A percentile compares a stretch with the other conserved stretches of the same genome.
Evolutionary conservation across 208 protist genomes (phyloP).

Genomic region (Crithidia expoeki): DNA sequence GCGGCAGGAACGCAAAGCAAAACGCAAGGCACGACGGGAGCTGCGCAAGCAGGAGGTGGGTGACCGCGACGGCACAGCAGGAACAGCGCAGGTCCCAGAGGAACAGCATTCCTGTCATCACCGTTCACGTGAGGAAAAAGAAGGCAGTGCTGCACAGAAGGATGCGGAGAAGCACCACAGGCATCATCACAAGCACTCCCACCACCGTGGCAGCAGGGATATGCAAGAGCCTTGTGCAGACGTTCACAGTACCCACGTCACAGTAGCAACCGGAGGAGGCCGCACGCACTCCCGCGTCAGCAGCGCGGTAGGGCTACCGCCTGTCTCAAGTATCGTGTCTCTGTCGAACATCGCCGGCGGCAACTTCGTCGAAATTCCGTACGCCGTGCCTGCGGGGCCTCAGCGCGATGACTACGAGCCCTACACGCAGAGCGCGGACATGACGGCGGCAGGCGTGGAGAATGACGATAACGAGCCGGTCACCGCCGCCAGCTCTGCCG

Average conservation of each 20-base stretch:
- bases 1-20: background rate
- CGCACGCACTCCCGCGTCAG: background rate
- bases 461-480: slow-evolving; percentile 1
- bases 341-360: slow-evolving; percentile 12
- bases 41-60: background rate
- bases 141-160: background rate
- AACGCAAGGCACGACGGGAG: background rate
- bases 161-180: background rate
- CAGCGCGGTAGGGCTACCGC: background rate
- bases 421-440: background rate
- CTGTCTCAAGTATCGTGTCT: slow-evolving; percentile 5
- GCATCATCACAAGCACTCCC: slow-evolving; percentile 12
- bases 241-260: background rate
- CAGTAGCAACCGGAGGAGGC: background rate
- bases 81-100: too few relatives aligned
- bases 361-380: slow-evolving; percentile 39
- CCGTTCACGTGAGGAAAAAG: background rate
- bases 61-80: background rate
- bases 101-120: background rate
- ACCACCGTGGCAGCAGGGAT: background rate
- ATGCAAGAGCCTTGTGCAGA: background rate
- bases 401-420: slow-evolving; percentile 12
- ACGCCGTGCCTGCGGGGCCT: slow-evolving; percentile 30
- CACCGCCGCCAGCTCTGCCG: slow-evolving; percentile 5
- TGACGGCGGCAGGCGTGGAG: background rate